These are phyloP conservation scores for Sechiopsis laciniata DNA, from an alignment of 306 rosid genomes.

Conservation along the genomic window DNA sequence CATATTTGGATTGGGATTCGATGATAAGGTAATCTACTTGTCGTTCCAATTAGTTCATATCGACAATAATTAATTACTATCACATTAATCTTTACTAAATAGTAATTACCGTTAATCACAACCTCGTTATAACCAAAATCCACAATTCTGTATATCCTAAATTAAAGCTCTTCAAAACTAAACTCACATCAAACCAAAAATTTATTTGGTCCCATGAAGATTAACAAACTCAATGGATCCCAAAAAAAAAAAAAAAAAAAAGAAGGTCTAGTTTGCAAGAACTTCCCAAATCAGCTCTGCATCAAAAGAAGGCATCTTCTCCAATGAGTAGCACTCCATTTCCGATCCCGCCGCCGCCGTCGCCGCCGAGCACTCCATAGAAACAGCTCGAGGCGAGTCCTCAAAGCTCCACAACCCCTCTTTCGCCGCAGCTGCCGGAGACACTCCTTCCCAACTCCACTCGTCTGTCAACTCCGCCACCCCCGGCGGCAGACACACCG, in stretches of 20 bases:
- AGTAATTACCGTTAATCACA: too few species aligned
- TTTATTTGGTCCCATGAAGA: neutral
- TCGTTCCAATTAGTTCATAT: too few species aligned
- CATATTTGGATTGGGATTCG: too few species aligned
- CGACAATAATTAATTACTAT: too few species aligned
- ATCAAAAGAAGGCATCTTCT: constrained; percentile 77
- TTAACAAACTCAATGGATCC: too few species aligned
- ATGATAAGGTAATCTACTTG: too few species aligned
- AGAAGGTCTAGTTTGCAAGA: constrained; percentile 49
- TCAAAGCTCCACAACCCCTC: constrained; percentile 54
- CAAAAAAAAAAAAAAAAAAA: too few species aligned
- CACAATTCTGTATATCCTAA: neutral
- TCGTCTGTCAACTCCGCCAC: constrained; percentile 25
- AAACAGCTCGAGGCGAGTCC: constrained; percentile 41
- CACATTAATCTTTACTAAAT: too few species aligned
- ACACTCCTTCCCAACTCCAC: constrained; percentile 37
- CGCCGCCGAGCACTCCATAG: constrained; percentile 31
- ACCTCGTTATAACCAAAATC: too few species aligned
- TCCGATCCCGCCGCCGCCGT: constrained; percentile 34
- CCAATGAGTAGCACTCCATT: constrained; percentile 48
- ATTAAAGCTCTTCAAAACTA: neutral
- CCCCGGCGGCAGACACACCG: constrained; percentile 25
- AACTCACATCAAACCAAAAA: neutral
- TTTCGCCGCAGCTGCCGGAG: constrained; percentile 42
- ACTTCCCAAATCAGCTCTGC: constrained; percentile 91